A percentile compares a stretch with the other conserved stretches of the same genome.
These are phyloP conservation scores for Zalerion maritima DNA, from an alignment of 495 filamentous ascomycete species.

Conservation along the genomic window DNA sequence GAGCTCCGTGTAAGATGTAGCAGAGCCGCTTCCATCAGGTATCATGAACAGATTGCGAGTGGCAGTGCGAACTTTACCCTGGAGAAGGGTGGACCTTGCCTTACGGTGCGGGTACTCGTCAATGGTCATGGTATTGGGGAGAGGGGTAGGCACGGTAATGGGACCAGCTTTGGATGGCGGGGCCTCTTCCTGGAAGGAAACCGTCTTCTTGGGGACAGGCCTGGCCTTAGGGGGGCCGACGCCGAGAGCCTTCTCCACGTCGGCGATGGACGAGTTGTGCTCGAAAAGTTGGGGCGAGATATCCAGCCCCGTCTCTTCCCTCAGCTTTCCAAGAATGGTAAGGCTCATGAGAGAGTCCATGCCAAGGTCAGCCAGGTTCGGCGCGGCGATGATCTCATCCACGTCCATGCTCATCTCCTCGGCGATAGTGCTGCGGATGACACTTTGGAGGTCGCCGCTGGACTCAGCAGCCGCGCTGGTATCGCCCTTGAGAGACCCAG, in stretches of 20 bases:
- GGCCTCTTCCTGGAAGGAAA: slow-evolving; percentile 10
- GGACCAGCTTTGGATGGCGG: slow-evolving; percentile 12
- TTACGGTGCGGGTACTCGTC: slow-evolving; percentile 58
- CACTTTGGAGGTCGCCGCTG: slow-evolving; percentile 32
- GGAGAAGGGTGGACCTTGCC: slow-evolving; percentile 41
- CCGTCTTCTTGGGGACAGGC: slow-evolving; percentile 15
- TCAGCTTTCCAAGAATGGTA: slow-evolving; percentile 38
- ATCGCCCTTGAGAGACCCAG: slow-evolving; percentile 25
- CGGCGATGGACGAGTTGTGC: slow-evolving; percentile 29
- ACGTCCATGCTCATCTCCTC: slow-evolving; percentile 53
- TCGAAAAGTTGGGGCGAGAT: slow-evolving; percentile 35
- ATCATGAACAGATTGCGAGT: slow-evolving; percentile 55
- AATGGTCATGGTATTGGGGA: slow-evolving; percentile 41
- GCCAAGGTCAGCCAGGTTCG: slow-evolving; percentile 38
- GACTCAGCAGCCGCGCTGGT: slow-evolving; percentile 12
- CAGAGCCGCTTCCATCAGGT: slow-evolving; percentile 63
- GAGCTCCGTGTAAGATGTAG: slow-evolving; percentile 46
- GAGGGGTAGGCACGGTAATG: slow-evolving; percentile 20
- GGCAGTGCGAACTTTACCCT: slow-evolving; percentile 45
- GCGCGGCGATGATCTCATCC: slow-evolving; percentile 42
- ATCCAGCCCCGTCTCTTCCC: slow-evolving; percentile 39
- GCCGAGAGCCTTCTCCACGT: slow-evolving; percentile 33
- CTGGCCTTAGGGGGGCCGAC: slow-evolving; percentile 21
- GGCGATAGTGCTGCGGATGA: slow-evolving; percentile 45
- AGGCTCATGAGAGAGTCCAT: slow-evolving; percentile 48